Percentiles rank a stretch among this genome's conserved stretches.
Evolutionary conservation across 805 yeast species (phyloP).

Genomic region (Yarrowia porcina): DNA sequence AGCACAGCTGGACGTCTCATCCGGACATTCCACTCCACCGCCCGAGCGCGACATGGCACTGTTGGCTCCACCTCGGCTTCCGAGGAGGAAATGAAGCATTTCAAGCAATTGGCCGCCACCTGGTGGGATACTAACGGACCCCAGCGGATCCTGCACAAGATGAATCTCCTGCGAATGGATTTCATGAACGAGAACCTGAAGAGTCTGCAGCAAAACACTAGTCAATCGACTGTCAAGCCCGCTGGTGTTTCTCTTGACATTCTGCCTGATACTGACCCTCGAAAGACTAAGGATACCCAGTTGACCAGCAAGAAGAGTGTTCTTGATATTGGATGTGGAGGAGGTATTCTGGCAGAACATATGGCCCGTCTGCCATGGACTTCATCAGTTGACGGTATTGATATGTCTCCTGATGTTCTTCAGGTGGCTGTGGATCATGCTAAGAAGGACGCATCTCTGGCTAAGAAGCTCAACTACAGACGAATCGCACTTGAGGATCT

Average conservation of each 20-base stretch:
- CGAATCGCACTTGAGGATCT: constrained; percentile 62
- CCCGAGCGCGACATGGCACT: not conserved
- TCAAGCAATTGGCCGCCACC: constrained; percentile 79
- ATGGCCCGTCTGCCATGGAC: constrained; percentile 69
- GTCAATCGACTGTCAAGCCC: constrained; percentile 43
- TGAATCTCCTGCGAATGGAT: constrained; percentile 88
- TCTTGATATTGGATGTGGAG: constrained; percentile 96
- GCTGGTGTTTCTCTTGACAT: constrained; percentile 75
- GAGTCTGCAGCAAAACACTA: not conserved
- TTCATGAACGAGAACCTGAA: constrained; percentile 64
- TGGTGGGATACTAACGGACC: constrained; percentile 99
- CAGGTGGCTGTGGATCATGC: constrained; percentile 74
- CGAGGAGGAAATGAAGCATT: constrained; percentile 70
- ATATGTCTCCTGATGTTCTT: constrained; percentile 77
- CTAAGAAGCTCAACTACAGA: constrained; percentile 55
- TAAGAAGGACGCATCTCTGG: constrained; percentile 59
- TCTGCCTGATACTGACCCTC: constrained; percentile 51
- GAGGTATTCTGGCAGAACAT: constrained; percentile 89
- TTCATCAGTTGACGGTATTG: constrained; percentile 70
- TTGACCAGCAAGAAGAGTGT: constrained; percentile 44
- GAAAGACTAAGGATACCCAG: constrained; percentile 36
- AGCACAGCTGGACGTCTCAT: constrained; percentile 8
- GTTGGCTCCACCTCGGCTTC: constrained; percentile 29
- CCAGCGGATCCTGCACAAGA: constrained; percentile 87
- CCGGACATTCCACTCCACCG: constrained; percentile 10